Evolutionary conservation across 2,329 filamentous ascomycete species (phyloP).

Genomic region (Monilinia laxa): DNA sequence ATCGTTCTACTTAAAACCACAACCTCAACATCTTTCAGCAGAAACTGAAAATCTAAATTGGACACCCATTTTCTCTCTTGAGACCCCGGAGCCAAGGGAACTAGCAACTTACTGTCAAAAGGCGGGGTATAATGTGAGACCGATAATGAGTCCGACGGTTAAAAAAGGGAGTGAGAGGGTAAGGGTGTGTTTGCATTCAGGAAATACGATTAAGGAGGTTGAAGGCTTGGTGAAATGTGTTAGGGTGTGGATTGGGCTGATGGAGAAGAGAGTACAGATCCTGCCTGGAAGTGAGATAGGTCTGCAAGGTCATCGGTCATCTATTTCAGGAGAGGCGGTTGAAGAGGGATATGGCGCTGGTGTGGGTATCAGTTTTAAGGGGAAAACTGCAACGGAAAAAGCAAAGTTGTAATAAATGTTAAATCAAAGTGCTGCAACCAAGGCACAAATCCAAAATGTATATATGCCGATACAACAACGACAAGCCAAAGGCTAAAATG

Average conservation of each 20-base stretch:
- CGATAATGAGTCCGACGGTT: conserved; percentile 69
- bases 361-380: neutral
- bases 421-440: neutral
- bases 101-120: conserved; percentile 61
- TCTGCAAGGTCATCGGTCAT: too few relatives aligned
- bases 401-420: neutral
- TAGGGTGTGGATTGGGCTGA: conserved; percentile 30
- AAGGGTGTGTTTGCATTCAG: conserved; percentile 66
- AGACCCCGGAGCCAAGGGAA: conserved; percentile 56
- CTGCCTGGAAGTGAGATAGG: neutral
- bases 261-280: conserved; percentile 7
- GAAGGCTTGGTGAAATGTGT: conserved; percentile 46
- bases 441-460: neutral
- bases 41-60: conserved; percentile 3
- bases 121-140: conserved; percentile 58
- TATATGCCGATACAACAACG: neutral
- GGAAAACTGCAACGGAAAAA: neutral
- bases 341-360: neutral
- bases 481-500: too few relatives aligned
- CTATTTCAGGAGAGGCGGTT: neutral
- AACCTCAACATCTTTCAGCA: conserved; percentile 43
- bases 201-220: conserved; percentile 59
- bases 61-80: conserved; percentile 65
- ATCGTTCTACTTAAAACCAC: conserved; percentile 29
- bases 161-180: conserved; percentile 62